Percentiles rank a stretch among this genome's conserved stretches.
These are phyloP conservation scores for Xylariaceae sp. DNA, from an alignment of 2,329 filamentous ascomycete species.

Conservation along the genomic window DNA sequence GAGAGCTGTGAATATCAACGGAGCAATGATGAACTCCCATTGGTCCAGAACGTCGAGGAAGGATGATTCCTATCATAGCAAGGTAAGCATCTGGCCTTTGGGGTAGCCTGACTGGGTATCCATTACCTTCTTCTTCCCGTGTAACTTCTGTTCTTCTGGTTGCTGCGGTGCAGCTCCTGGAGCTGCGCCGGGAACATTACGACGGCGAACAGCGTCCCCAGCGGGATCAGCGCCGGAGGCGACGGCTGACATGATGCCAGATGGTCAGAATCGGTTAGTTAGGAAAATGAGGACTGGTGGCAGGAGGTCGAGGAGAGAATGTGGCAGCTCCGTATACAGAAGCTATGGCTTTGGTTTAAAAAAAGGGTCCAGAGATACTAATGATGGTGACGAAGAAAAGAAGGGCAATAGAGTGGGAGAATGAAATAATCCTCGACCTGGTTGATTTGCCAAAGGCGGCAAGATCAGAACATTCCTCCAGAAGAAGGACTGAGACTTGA, in stretches of 20 bases:
- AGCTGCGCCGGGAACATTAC: constrained; percentile 44
- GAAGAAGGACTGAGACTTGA: too few relatives aligned
- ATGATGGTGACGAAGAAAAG: too few relatives aligned
- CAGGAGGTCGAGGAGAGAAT: not conserved
- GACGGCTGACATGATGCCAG: constrained; percentile 29
- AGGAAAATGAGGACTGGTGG: not conserved
- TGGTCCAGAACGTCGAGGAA: constrained; percentile 59
- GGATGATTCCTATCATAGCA: constrained; percentile 41
- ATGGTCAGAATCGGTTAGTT: not conserved
- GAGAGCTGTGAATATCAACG: constrained; percentile 56
- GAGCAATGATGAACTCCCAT: constrained; percentile 59
- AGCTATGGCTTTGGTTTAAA: too few relatives aligned
- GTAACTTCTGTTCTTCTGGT: constrained; percentile 57
- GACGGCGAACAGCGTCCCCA: constrained; percentile 52
- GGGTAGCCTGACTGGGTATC: not conserved
- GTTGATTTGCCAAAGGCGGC: too few relatives aligned
- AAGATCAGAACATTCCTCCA: too few relatives aligned
- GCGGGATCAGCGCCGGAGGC: constrained; percentile 56
- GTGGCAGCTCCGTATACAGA: not conserved
- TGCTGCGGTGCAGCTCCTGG: constrained; percentile 34
- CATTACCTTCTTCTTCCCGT: constrained; percentile 33
- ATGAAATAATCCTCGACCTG: too few relatives aligned
- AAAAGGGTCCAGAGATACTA: too few relatives aligned
- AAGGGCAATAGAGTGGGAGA: too few relatives aligned
- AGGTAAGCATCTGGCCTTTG: too few relatives aligned